Percentiles rank a stretch among this genome's conserved stretches.
phyloP scores from a whole-genome alignment of 2,329 filamentous ascomycete genomes.

The Verticillium tricorpus region DNA sequence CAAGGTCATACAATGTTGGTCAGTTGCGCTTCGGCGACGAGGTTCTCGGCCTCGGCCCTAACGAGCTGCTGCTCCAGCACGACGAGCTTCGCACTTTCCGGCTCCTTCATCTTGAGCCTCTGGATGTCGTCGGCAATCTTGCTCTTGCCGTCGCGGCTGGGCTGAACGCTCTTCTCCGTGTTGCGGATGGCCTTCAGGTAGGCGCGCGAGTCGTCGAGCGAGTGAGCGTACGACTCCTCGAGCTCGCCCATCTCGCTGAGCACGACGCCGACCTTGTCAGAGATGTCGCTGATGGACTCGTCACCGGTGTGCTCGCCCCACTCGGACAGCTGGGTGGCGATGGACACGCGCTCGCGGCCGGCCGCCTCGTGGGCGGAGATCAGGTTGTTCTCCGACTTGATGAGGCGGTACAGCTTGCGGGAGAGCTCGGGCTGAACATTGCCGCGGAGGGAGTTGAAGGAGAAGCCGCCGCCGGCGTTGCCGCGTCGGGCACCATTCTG shows the following conservation, averaged over 20 bases:
- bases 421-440: constrained; percentile 82
- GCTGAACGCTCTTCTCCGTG: constrained; percentile 92
- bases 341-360: constrained; percentile 75
- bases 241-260: constrained; percentile 91
- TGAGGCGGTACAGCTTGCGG: constrained; percentile 82
- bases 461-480: constrained; percentile 53
- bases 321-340: constrained; percentile 88
- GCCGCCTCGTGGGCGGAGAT: constrained; percentile 82
- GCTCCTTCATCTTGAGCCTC: constrained; percentile 87
- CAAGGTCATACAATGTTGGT: constrained; percentile 75
- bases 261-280: constrained; percentile 92
- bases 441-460: constrained; percentile 80
- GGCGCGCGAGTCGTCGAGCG: constrained; percentile 77
- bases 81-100: constrained; percentile 73
- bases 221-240: constrained; percentile 83
- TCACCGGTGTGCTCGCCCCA: constrained; percentile 94
- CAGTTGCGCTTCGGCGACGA: constrained; percentile 94
- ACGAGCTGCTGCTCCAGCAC: constrained; percentile 95
- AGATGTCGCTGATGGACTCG: constrained; percentile 81
- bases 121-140: constrained; percentile 93
- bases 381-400: constrained; percentile 91
- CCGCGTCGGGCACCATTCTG: constrained; percentile 31
- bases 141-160: constrained; percentile 77
- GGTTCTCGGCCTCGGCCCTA: constrained; percentile 87
- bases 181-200: constrained; percentile 90